phyloP scores from a whole-genome alignment of 208 protist species.

The Leishmania braziliensis region DNA sequence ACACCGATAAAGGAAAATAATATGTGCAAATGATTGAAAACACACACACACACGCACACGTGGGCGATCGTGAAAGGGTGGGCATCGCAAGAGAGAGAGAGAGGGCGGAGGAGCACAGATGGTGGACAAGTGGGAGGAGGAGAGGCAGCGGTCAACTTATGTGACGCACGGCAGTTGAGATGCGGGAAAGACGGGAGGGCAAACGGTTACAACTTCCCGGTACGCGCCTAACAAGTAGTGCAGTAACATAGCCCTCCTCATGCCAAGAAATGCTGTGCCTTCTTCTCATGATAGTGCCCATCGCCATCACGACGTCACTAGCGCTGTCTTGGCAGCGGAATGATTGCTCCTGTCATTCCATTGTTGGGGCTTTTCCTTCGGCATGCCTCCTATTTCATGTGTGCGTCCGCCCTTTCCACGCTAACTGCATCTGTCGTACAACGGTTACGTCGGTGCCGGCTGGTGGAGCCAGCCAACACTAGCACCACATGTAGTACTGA shows the following conservation, averaged over 20 bases:
- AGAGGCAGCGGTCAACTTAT: neutral
- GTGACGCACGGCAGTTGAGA: neutral
- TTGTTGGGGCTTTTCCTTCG: neutral
- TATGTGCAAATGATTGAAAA: too few relatives aligned
- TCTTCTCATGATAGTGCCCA: neutral
- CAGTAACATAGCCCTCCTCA: neutral
- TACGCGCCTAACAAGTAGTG: neutral
- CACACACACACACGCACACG: too few relatives aligned
- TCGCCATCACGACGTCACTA: neutral
- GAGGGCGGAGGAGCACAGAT: neutral
- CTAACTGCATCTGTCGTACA: neutral
- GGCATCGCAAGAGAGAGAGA: constrained; percentile 5
- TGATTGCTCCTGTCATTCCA: neutral
- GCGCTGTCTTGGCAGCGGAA: neutral
- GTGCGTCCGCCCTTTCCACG: neutral
- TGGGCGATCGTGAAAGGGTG: too few relatives aligned
- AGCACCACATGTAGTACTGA: constrained; percentile 16
- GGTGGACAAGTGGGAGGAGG: neutral
- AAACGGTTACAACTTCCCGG: neutral
- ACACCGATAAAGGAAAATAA: constrained; percentile 10
- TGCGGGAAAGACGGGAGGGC: neutral
- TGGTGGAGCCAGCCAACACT: neutral
- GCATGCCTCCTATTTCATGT: neutral
- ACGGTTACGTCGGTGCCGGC: neutral
- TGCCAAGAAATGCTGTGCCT: neutral